Conservation (phyloP, 73 alveolate genomes). For the Paramecium biaurelia region DNA sequence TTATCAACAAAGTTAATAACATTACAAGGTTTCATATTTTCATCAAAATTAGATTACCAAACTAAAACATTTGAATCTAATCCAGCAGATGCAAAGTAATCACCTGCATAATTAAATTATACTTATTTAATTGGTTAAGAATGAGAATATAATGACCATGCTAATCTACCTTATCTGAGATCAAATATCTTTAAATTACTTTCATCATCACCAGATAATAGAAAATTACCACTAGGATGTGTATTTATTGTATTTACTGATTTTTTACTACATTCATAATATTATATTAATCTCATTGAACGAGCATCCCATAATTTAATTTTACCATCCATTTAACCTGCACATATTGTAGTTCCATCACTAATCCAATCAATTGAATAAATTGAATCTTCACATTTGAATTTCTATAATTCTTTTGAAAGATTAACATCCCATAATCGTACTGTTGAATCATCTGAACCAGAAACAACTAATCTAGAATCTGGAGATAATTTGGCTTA, state of each 20-base stretch:
- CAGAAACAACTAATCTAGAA: slow-evolving; percentile 92
- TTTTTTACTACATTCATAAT: slow-evolving; percentile 93
- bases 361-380: slow-evolving; percentile 93
- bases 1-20: slow-evolving; percentile 21
- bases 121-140: slow-evolving; percentile 89
- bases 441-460: slow-evolving; percentile 94
- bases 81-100: slow-evolving; percentile 93
- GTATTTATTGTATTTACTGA: slow-evolving; percentile 84
- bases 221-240: slow-evolving; percentile 95
- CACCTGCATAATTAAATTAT: slow-evolving; percentile 93
- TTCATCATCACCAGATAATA: slow-evolving; percentile 91
- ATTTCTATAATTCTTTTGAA: slow-evolving; percentile 68
- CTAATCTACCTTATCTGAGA: slow-evolving; percentile 93
- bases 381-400: slow-evolving; percentile 85
- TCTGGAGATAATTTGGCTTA: slow-evolving; percentile 97
- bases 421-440: slow-evolving; percentile 93
- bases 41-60: slow-evolving; percentile 59
- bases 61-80: slow-evolving; percentile 33
- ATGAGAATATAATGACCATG: slow-evolving; percentile 97
- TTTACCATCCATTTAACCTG: slow-evolving; percentile 95
- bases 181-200: slow-evolving; percentile 97
- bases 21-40: slow-evolving; percentile 26
- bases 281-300: slow-evolving; percentile 79
- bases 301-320: slow-evolving; percentile 99
- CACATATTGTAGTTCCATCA: slow-evolving; percentile 93